Conservation (phyloP, 177 flowering plant species). For the Vitis hybrid region DNA sequence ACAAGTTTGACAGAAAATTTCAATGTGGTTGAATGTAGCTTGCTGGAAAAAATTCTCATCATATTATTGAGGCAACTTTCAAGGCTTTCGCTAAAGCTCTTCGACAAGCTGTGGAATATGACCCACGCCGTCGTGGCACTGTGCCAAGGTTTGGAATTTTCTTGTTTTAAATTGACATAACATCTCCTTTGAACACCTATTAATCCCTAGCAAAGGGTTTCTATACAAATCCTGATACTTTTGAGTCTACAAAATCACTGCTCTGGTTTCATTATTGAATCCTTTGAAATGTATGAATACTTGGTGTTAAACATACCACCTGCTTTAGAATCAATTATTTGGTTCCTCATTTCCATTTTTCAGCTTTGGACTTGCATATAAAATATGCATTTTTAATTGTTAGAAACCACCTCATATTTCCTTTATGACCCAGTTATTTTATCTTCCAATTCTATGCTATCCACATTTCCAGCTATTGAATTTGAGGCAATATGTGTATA, state of each 20-base stretch:
- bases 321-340: neutral
- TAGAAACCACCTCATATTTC: neutral
- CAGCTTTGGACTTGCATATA: neutral
- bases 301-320: neutral
- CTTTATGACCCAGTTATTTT: too few species aligned
- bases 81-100: conserved; percentile 99
- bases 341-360: neutral
- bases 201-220: neutral
- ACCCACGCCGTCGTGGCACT: conserved; percentile 74
- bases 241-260: neutral
- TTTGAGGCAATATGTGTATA: too few species aligned
- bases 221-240: neutral
- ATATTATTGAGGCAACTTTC: conserved; percentile 97
- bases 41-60: conserved; percentile 97
- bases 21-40: conserved; percentile 45
- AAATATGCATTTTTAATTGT: neutral
- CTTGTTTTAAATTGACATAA: neutral
- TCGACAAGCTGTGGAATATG: conserved; percentile 90
- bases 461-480: too few species aligned
- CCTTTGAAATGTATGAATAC: neutral
- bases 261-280: neutral
- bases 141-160: conserved; percentile 68
- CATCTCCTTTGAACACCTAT: neutral
- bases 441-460: too few species aligned
- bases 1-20: neutral